Evolutionary conservation across 169 alveolate species (phyloP).

Genomic region (Eimeria acervulina): DNA sequence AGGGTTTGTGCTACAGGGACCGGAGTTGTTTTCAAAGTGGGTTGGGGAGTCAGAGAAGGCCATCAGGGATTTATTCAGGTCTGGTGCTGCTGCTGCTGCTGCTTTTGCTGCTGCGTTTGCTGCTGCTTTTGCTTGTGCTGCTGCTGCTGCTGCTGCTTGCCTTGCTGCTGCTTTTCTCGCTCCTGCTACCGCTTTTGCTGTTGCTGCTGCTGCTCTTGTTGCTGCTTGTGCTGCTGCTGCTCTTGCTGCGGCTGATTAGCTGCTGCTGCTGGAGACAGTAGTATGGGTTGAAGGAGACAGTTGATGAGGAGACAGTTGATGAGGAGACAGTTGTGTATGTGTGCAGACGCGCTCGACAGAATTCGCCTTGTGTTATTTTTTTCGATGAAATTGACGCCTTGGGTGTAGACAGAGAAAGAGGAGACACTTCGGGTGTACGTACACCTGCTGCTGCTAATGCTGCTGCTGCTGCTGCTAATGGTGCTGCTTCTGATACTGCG

Average conservation of each 20-base stretch:
- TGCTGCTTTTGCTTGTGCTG: not conserved
- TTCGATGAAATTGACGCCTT: conserved; percentile 99
- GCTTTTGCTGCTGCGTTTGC: conserved; percentile 21
- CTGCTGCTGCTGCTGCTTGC: not conserved
- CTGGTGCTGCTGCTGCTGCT: conserved; percentile 39
- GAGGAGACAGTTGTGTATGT: not conserved
- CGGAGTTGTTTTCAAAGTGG: conserved; percentile 99
- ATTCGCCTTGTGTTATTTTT: conserved; percentile 95
- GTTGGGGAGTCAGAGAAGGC: conserved; percentile 99
- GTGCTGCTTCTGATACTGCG: not conserved
- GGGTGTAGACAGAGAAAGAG: conserved; percentile 94
- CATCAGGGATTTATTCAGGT: conserved; percentile 97
- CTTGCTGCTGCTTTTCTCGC: not conserved
- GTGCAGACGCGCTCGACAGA: conserved; percentile 85
- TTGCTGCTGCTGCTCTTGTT: not conserved
- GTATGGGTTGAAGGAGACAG: not conserved
- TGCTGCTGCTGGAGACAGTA: not conserved
- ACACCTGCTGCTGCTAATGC: not conserved
- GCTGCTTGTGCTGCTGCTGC: not conserved
- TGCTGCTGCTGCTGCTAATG: not conserved
- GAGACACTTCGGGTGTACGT: conserved; percentile 17
- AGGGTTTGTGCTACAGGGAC: conserved; percentile 91
- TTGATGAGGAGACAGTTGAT: not conserved
- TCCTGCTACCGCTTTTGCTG: not conserved
- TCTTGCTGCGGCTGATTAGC: not conserved